Evolutionary conservation across 2,329 filamentous ascomycete genomes (phyloP).

Genomic region (Calonectria crousiana): DNA sequence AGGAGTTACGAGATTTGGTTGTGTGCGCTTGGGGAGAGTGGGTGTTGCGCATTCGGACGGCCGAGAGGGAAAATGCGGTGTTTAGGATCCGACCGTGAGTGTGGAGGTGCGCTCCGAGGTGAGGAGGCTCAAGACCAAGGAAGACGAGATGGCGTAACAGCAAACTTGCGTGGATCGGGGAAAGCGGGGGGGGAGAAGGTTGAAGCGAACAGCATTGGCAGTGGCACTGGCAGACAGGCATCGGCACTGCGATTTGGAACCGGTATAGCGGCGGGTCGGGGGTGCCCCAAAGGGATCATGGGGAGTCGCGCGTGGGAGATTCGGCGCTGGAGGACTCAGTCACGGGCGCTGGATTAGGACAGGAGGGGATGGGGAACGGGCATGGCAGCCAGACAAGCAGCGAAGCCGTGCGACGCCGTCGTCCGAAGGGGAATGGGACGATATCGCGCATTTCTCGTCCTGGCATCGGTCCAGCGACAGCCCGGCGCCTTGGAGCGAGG

Average conservation of each 20-base stretch:
- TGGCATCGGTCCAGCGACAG: conserved; percentile 7
- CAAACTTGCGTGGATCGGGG: not conserved
- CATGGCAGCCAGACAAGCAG: not conserved
- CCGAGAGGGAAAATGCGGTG: conserved; percentile 13
- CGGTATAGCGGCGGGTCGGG: conserved; percentile 7
- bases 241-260: conserved; percentile 3
- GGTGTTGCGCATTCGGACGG: conserved; percentile 8
- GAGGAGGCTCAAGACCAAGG: conserved; percentile 15
- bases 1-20: not conserved
- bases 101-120: conserved; percentile 18
- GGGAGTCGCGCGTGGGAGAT: not conserved
- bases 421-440: conserved; percentile 19
- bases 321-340: not conserved
- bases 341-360: not conserved
- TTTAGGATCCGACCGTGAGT: conserved; percentile 9
- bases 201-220: not conserved
- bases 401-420: conserved; percentile 10
- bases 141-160: not conserved
- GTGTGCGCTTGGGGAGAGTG: not conserved
- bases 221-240: not conserved
- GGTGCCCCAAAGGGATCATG: not conserved
- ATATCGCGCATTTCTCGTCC: conserved; percentile 7
- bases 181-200: conserved; percentile 1
- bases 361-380: not conserved
- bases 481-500: not conserved